These are phyloP conservation scores for Malus sylvestris DNA, from an alignment of 306 rosid genomes.

Conservation along the genomic window DNA sequence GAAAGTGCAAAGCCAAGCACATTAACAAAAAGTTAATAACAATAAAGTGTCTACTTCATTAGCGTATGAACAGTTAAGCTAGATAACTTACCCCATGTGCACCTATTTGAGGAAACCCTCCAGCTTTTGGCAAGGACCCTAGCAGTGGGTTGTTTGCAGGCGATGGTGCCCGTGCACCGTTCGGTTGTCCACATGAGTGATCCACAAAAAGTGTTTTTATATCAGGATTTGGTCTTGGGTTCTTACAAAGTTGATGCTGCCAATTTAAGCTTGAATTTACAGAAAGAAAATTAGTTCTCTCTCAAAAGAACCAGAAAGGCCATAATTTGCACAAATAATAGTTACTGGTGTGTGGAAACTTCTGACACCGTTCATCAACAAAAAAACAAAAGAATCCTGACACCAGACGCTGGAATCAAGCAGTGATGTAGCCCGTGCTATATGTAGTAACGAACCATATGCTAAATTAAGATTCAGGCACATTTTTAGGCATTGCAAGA, in stretches of 20 bases:
- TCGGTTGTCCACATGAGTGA: conserved; percentile 96
- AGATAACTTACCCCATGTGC: conserved; percentile 82
- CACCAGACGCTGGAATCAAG: background rate
- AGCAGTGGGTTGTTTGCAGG: conserved; percentile 88
- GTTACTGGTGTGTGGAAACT: background rate
- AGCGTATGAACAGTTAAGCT: background rate
- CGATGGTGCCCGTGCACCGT: conserved; percentile 96
- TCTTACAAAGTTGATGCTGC: conserved; percentile 98
- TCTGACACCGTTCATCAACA: background rate
- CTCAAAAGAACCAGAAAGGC: background rate
- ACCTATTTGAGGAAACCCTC: conserved; percentile 91
- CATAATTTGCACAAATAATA: background rate
- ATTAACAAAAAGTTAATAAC: conserved; percentile 6
- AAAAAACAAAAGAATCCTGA: background rate
- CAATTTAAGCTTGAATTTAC: conserved; percentile 80
- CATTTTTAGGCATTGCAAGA: background rate
- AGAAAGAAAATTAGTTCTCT: conserved; percentile 9
- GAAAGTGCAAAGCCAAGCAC: conserved; percentile 20
- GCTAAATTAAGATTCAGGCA: background rate
- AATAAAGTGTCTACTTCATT: conserved; percentile 7
- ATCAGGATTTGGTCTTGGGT: conserved; percentile 97
- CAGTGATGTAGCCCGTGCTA: background rate
- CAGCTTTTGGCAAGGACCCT: conserved; percentile 74
- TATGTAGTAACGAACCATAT: background rate
- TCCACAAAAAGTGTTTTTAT: conserved; percentile 98